Conservation (phyloP, 2,329 filamentous ascomycete genomes). For the Scedosporium dehoogii region DNA sequence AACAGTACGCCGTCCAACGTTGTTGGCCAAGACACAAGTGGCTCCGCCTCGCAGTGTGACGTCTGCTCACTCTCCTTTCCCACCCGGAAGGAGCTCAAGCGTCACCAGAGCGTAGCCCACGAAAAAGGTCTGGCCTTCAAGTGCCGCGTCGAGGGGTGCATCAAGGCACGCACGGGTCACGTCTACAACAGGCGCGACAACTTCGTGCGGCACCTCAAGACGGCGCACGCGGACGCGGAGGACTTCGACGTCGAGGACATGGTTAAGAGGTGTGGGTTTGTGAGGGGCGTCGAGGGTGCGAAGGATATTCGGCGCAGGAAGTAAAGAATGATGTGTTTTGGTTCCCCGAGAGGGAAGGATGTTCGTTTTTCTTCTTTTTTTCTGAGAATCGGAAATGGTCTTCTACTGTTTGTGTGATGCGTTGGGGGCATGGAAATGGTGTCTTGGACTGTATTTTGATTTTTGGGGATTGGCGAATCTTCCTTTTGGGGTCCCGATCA, state of each 20-base stretch:
- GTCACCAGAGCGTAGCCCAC: constrained; percentile 13
- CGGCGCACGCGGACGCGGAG: constrained; percentile 12
- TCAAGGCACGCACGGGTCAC: constrained; percentile 15
- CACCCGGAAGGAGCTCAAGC: constrained; percentile 17
- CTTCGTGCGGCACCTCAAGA: constrained; percentile 16
- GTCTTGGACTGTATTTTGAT: not conserved
- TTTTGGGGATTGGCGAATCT: not conserved
- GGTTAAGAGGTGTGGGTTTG: not conserved
- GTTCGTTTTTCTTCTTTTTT: no score
- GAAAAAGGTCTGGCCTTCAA: constrained; percentile 11
- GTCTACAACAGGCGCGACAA: constrained; percentile 18
- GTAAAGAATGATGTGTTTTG: not conserved
- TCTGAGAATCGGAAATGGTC: no score
- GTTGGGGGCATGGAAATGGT: no score
- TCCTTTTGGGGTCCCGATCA: not conserved
- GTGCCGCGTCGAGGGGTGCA: constrained; percentile 16
- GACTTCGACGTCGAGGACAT: not conserved
- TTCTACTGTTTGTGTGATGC: no score
- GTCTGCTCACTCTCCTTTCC: constrained; percentile 14
- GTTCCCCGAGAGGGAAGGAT: no score
- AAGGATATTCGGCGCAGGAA: not conserved
- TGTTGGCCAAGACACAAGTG: not conserved
- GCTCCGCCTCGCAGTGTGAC: not conserved
- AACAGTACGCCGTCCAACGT: not conserved
- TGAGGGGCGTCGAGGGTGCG: not conserved